Percentiles rank a stretch among this genome's conserved stretches.
These are phyloP conservation scores for Aspergillus spinulosporus DNA, from an alignment of 2,329 filamentous ascomycete genomes.

Conservation along the genomic window DNA sequence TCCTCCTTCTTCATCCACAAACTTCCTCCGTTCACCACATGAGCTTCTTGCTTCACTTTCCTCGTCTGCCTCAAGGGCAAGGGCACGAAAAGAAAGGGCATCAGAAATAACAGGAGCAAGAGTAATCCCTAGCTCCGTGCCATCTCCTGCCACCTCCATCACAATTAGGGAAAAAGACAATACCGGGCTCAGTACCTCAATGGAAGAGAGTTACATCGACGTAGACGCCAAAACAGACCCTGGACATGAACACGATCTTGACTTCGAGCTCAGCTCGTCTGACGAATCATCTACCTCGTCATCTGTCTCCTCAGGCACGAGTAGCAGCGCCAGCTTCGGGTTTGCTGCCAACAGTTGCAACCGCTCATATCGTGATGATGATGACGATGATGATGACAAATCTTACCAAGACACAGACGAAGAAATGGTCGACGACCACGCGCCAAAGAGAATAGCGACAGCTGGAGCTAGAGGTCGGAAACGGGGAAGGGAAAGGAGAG, in stretches of 20 bases:
- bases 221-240: slow-evolving; percentile 15
- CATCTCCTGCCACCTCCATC: background rate
- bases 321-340: slow-evolving; percentile 1
- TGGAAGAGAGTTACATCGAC: slow-evolving; percentile 14
- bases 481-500: background rate
- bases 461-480: background rate
- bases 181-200: background rate
- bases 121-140: slow-evolving; percentile 4
- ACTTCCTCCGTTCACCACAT: slow-evolving; percentile 22
- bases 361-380: background rate
- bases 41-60: slow-evolving; percentile 26
- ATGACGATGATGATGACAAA: slow-evolving; percentile 6
- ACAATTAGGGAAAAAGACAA: background rate
- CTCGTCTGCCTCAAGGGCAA: background rate
- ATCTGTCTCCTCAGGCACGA: slow-evolving; percentile 4
- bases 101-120: background rate
- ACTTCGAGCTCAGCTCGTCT: slow-evolving; percentile 13
- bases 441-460: background rate
- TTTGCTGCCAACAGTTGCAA: slow-evolving; percentile 12
- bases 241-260: background rate
- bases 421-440: slow-evolving; percentile 9
- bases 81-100: background rate
- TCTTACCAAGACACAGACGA: slow-evolving; percentile 23
- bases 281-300: slow-evolving; percentile 20
- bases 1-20: background rate